These are phyloP conservation scores for Trichoderma gamsii DNA, from an alignment of 495 filamentous ascomycete species.

Conservation along the genomic window DNA sequence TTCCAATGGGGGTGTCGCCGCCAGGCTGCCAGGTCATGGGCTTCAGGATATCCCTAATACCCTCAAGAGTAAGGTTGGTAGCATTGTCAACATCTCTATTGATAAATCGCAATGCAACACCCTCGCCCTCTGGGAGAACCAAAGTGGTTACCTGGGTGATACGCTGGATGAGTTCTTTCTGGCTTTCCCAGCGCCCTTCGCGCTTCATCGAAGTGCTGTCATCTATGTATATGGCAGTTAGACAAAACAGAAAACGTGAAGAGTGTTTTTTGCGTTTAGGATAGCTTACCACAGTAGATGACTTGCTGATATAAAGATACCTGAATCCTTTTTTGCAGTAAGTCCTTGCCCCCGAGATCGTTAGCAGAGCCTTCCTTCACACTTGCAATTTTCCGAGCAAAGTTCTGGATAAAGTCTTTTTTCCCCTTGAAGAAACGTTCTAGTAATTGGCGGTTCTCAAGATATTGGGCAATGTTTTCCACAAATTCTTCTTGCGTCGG, in stretches of 20 bases:
- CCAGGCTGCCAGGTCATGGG: constrained; percentile 6
- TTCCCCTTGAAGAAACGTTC: too few relatives aligned
- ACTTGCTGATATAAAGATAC: constrained; percentile 21
- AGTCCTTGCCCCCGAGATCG: too few relatives aligned
- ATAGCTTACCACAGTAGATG: constrained; percentile 22
- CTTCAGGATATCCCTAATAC: not conserved
- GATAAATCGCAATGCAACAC: constrained; percentile 22
- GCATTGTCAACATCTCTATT: constrained; percentile 15
- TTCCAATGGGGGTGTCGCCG: constrained; percentile 20
- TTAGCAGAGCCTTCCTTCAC: too few relatives aligned
- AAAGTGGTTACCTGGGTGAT: constrained; percentile 19
- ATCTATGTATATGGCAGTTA: constrained; percentile 15
- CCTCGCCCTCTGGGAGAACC: constrained; percentile 21
- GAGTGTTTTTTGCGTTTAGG: not conserved
- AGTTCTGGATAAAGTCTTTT: too few relatives aligned
- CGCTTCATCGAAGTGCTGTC: constrained; percentile 20
- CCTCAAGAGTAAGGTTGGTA: constrained; percentile 14
- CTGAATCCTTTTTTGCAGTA: too few relatives aligned
- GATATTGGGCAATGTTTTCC: too few relatives aligned
- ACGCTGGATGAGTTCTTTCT: constrained; percentile 19
- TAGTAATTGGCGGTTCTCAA: too few relatives aligned
- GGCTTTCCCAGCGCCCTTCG: constrained; percentile 20
- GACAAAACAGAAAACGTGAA: not conserved
- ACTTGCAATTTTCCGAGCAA: too few relatives aligned
- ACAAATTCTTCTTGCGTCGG: too few relatives aligned